A percentile compares a stretch with the other conserved stretches of the same genome.
Evolutionary conservation across 805 yeast genomes (phyloP).

Genomic region (Ogataea allantospora): DNA sequence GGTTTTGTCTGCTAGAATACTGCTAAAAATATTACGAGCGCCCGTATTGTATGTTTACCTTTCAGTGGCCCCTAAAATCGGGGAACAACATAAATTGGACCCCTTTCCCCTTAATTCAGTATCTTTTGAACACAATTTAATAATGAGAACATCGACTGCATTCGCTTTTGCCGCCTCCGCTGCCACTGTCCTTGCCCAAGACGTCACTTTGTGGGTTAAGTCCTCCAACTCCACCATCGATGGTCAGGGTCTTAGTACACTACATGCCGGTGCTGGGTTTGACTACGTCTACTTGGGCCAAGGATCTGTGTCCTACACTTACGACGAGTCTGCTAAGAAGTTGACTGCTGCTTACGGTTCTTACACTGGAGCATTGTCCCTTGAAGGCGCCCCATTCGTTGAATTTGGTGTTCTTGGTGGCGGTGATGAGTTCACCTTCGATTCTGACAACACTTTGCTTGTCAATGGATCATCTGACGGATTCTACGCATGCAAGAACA

Average conservation of each 20-base stretch:
- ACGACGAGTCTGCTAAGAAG: conserved; percentile 12
- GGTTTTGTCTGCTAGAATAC: no score
- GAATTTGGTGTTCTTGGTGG: conserved; percentile 8
- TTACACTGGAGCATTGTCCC: conserved; percentile 2
- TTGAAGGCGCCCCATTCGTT: conserved; percentile 8
- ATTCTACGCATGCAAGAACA: conserved; percentile 44
- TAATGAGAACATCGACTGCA: conserved; percentile 19
- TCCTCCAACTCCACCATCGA: conserved; percentile 31
- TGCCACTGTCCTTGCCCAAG: conserved; percentile 17
- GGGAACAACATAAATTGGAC: conserved; percentile 5
- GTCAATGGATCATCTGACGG: conserved; percentile 33
- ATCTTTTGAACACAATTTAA: neutral
- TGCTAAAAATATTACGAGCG: conserved; percentile 9
- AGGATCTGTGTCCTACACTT: conserved; percentile 21
- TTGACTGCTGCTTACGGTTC: conserved; percentile 1
- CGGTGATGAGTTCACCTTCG: conserved; percentile 12
- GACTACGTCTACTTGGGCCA: conserved; percentile 36
- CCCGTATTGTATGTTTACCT: neutral
- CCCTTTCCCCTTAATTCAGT: neutral
- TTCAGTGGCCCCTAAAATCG: neutral
- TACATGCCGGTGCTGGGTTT: conserved; percentile 47
- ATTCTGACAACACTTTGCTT: conserved; percentile 25
- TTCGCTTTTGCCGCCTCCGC: conserved; percentile 16
- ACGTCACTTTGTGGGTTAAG: conserved; percentile 25
- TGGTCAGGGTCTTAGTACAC: conserved; percentile 30